Evolutionary conservation across 257 asterid genomes (phyloP).

Genomic region (Jacaranda mimosifolia): DNA sequence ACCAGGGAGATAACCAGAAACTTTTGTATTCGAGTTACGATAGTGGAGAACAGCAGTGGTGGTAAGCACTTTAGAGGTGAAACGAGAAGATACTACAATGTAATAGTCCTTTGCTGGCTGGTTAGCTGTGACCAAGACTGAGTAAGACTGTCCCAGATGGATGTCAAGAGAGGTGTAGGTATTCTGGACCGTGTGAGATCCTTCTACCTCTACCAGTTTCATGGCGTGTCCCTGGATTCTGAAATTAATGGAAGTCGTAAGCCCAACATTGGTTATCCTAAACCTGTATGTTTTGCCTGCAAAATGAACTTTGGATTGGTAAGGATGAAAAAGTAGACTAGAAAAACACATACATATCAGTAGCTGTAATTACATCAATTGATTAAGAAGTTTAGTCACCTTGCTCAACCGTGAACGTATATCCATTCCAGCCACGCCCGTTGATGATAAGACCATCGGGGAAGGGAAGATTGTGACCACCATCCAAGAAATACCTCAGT

Average conservation of each 20-base stretch:
- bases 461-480: slow-evolving; percentile 82
- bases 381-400: slow-evolving; percentile 46
- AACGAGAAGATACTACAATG: slow-evolving; percentile 79
- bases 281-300: slow-evolving; percentile 92
- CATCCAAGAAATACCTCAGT: slow-evolving; percentile 72
- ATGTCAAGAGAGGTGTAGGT: slow-evolving; percentile 74
- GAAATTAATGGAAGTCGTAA: slow-evolving; percentile 76
- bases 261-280: slow-evolving; percentile 91
- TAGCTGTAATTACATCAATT: not conserved
- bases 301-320: not conserved
- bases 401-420: slow-evolving; percentile 81
- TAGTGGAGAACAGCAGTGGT: slow-evolving; percentile 90
- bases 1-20: slow-evolving; percentile 76
- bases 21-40: slow-evolving; percentile 70
- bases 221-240: slow-evolving; percentile 87
- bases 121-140: slow-evolving; percentile 87
- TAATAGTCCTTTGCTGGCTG: slow-evolving; percentile 88
- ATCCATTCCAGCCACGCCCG: slow-evolving; percentile 95
- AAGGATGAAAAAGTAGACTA: not conserved
- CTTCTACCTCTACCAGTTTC: slow-evolving; percentile 96
- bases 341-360: not conserved
- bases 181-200: slow-evolving; percentile 92
- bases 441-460: slow-evolving; percentile 97
- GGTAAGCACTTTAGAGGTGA: slow-evolving; percentile 77
- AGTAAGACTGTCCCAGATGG: slow-evolving; percentile 89